Base-by-base conservation (phyloP, 2,329 filamentous ascomycete genomes). In the Cladosporium sp. region DNA sequence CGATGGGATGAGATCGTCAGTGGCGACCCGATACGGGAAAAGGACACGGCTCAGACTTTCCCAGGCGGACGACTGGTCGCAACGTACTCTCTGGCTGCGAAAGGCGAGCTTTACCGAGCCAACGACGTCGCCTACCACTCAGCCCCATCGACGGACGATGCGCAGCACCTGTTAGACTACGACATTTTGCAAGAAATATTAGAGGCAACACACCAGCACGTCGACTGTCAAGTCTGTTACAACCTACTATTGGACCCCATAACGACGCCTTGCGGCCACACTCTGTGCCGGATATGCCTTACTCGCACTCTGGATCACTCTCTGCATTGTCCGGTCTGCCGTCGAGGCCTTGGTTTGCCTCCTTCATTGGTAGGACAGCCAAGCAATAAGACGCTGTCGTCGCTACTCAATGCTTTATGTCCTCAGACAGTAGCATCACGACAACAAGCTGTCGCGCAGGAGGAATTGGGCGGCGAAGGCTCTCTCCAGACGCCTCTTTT, bases 141-240 rank as follows among this genome's bases (percentile, higher is more conserved):
- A 17, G 25, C 51, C 7, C 47, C 56, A 20, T 19, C 44, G 25
- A 34, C 48, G 4, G 70, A 71, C 4, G 75, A 78, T 54, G 60
- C 69, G 1, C 69, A 73, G 51, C 66, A 73, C 36, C 60, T 69
- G 13, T 60, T 80, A 19, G 84, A 88, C 60, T 62, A 68, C 4
- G 71, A 67, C 8, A 66, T 86, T 8, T 73, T 91, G 25, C 74
- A 79, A 24, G 78, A 77, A 34, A 69, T 94, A 13, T 84, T 84
- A 64, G 81, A 87, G 24, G 76, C 78, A 1, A 78, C 84, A 3
- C 83, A 86, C 60, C 77, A 79, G 15, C 91, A 96, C 69, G 77
- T 95, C 67, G 91, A 96, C 67, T 97, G 92, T 64, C 90, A 94
- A 66, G 85, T 96, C 58, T 96, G 92, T 73, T 95, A 93, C 71